Conservation (phyloP, 768 basidiomycete species). For the Leccinum longicurvipes region DNA sequence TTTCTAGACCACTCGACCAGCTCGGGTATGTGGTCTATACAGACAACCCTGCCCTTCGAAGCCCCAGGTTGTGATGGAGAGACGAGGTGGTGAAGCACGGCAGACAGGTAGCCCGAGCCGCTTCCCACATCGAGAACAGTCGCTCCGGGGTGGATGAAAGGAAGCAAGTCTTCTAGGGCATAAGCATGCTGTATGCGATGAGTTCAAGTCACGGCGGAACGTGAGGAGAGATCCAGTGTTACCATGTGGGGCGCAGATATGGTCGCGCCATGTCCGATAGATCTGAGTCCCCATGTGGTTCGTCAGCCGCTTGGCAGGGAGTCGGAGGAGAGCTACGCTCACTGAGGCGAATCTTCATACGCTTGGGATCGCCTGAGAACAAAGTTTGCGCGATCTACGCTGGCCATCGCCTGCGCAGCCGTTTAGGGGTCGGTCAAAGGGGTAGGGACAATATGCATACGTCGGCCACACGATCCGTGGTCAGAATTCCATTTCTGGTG, state of each 20-base stretch:
- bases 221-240: slow-evolving; percentile 4
- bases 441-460: slow-evolving; percentile 35
- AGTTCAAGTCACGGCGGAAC: not conserved
- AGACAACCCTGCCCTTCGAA: slow-evolving; percentile 62
- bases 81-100: slow-evolving; percentile 76
- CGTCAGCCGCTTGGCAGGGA: not conserved
- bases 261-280: slow-evolving; percentile 82
- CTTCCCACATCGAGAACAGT: slow-evolving; percentile 87
- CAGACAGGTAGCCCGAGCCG: slow-evolving; percentile 84
- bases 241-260: slow-evolving; percentile 98
- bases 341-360: slow-evolving; percentile 81
- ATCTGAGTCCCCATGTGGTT: slow-evolving; percentile 34
- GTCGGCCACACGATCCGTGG: slow-evolving; percentile 49
- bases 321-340: slow-evolving; percentile 32
- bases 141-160: slow-evolving; percentile 65
- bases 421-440: not conserved
- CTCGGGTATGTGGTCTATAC: slow-evolving; percentile 87
- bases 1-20: slow-evolving; percentile 65
- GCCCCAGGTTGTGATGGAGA: slow-evolving; percentile 16
- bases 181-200: slow-evolving; percentile 69
- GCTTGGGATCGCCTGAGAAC: slow-evolving; percentile 50
- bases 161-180: slow-evolving; percentile 73
- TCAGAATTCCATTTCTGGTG: slow-evolving; percentile 48
- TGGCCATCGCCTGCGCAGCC: slow-evolving; percentile 56
- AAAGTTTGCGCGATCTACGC: slow-evolving; percentile 69